Percentiles rank a stretch among this genome's conserved stretches.
These are phyloP conservation scores for Aurifilum marmelostoma DNA, from an alignment of 2,329 filamentous ascomycete species.

Conservation along the genomic window DNA sequence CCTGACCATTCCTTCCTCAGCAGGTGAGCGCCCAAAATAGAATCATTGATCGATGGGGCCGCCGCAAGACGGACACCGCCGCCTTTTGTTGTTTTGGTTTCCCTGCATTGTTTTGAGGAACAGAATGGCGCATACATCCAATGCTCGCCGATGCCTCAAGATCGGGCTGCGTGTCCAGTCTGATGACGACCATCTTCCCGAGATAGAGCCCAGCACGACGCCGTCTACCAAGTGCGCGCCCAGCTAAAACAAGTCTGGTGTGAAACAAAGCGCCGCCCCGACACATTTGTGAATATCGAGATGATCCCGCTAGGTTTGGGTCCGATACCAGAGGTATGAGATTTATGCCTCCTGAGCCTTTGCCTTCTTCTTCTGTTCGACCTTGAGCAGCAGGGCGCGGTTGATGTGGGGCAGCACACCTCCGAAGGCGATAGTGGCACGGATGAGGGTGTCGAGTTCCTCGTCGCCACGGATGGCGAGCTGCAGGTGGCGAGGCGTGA, in stretches of 20 bases:
- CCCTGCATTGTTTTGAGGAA: constrained; percentile 1
- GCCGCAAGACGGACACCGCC: background rate
- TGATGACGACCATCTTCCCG: background rate
- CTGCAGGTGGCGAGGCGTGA: constrained; percentile 95
- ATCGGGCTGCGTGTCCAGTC: background rate
- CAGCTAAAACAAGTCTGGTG: background rate
- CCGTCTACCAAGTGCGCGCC: background rate
- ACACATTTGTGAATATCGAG: background rate
- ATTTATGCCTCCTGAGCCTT: constrained; percentile 41
- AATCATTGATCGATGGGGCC: background rate
- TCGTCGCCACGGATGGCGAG: constrained; percentile 98
- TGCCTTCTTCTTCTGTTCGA: constrained; percentile 47
- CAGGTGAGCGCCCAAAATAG: background rate
- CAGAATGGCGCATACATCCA: background rate
- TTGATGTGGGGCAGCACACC: constrained; percentile 99
- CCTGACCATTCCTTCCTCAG: background rate
- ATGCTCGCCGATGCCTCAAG: constrained; percentile 1
- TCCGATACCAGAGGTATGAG: background rate
- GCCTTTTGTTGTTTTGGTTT: background rate
- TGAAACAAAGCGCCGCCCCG: constrained; percentile 7
- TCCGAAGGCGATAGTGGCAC: constrained; percentile 96
- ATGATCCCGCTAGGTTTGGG: background rate
- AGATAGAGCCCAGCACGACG: background rate
- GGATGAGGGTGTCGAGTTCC: constrained; percentile 95
- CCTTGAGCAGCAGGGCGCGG: constrained; percentile 74